A percentile compares a stretch with the other conserved stretches of the same genome.
Conservation (phyloP, 2,329 filamentous ascomycete genomes). For the Sclerotinia trifoliorum region DNA sequence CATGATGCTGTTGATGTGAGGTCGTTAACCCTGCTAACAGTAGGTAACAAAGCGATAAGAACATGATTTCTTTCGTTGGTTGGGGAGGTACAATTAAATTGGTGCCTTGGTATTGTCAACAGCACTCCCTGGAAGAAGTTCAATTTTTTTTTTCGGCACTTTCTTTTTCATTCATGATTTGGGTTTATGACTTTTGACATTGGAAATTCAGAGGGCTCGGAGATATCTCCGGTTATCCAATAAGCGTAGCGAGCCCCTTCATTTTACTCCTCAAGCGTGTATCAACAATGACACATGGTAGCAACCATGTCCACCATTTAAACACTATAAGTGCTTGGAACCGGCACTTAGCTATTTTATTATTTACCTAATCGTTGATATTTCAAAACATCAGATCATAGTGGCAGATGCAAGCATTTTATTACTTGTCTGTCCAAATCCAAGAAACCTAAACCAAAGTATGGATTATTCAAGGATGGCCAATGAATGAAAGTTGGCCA, state of each 20-base stretch:
- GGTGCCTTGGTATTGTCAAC: neutral
- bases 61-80: neutral
- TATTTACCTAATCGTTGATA: no score
- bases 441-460: no score
- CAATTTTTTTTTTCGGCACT: neutral
- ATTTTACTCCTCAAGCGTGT: neutral
- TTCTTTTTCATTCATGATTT: neutral
- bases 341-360: neutral
- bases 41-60: neutral
- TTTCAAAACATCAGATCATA: no score
- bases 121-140: neutral
- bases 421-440: no score
- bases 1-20: neutral
- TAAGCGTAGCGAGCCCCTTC: conserved; percentile 5
- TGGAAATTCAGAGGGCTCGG: neutral
- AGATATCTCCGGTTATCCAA: neutral
- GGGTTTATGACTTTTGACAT: neutral
- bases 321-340: neutral
- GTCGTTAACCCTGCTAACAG: neutral
- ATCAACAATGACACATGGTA: neutral
- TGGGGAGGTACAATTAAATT: neutral
- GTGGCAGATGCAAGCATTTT: no score
- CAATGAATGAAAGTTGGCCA: neutral
- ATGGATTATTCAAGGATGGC: neutral
- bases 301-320: neutral